Conservation (phyloP, 768 basidiomycete species). For the Mycena rebaudengoi region DNA sequence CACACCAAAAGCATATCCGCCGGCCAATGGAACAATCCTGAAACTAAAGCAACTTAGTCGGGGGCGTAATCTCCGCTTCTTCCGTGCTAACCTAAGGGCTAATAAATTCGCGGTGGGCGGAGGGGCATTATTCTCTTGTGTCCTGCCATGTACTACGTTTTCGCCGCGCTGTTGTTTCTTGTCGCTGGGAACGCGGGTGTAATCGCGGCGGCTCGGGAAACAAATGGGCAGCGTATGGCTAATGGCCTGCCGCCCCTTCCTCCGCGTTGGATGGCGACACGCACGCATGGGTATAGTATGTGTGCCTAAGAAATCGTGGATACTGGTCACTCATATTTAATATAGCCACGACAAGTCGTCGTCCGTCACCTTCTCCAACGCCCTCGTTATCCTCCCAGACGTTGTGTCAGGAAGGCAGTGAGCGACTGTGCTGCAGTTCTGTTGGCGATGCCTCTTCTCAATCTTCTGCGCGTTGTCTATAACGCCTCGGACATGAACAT, state of each 20-base stretch:
- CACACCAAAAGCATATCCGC: background rate
- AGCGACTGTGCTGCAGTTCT: too few relatives aligned
- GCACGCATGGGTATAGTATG: background rate
- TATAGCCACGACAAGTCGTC: too few relatives aligned
- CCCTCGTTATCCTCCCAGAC: too few relatives aligned
- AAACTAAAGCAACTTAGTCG: slow-evolving; percentile 13
- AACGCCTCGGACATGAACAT: too few relatives aligned
- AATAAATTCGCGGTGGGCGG: slow-evolving; percentile 8
- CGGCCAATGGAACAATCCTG: slow-evolving; percentile 14
- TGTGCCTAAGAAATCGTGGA: too few relatives aligned
- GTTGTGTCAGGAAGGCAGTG: too few relatives aligned
- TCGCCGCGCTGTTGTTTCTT: background rate
- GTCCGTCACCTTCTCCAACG: too few relatives aligned
- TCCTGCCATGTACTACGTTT: background rate
- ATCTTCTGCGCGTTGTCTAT: too few relatives aligned
- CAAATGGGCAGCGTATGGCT: slow-evolving; percentile 15
- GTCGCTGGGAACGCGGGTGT: background rate
- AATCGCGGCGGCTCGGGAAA: slow-evolving; percentile 10
- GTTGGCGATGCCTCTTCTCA: too few relatives aligned
- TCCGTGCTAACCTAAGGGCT: slow-evolving; percentile 1
- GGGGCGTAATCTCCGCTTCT: slow-evolving; percentile 14
- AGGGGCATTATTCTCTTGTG: background rate
- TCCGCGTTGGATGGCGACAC: slow-evolving; percentile 13
- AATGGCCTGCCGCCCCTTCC: slow-evolving; percentile 9
- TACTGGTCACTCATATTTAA: too few relatives aligned